Evolutionary conservation across 1,284 basidiomycete genomes (phyloP).

Genomic region (Taiwanofungus camphoratus): DNA sequence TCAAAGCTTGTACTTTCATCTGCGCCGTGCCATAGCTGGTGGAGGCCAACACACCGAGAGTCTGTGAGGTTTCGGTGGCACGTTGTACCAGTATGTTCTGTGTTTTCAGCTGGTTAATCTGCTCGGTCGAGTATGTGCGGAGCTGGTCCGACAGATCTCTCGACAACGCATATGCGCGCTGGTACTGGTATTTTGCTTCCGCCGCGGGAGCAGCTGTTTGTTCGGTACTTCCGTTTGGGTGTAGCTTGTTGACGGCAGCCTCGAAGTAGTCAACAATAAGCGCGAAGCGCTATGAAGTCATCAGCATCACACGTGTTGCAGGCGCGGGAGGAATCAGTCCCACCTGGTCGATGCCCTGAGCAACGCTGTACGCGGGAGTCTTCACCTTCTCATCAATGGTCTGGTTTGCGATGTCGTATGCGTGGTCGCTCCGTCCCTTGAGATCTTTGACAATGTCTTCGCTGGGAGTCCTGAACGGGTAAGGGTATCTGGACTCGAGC

Average conservation of each 20-base stretch:
- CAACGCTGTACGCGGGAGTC: slow-evolving; percentile 57
- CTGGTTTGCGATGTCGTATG: slow-evolving; percentile 53
- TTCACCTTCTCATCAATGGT: slow-evolving; percentile 60
- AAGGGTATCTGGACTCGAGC: slow-evolving; percentile 68
- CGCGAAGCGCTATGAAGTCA: slow-evolving; percentile 47
- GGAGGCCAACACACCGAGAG: slow-evolving; percentile 52
- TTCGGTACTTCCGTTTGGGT: slow-evolving; percentile 25
- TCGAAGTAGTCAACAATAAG: slow-evolving; percentile 71
- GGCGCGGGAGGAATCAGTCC: slow-evolving; percentile 23
- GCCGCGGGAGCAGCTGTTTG: slow-evolving; percentile 18
- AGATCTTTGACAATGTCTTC: slow-evolving; percentile 63
- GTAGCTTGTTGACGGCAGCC: slow-evolving; percentile 49
- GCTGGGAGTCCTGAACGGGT: slow-evolving; percentile 66
- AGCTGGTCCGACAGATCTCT: slow-evolving; percentile 56
- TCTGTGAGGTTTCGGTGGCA: slow-evolving; percentile 61
- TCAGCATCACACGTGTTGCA: slow-evolving; percentile 16
- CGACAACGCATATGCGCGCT: slow-evolving; percentile 63
- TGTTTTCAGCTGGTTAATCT: slow-evolving; percentile 63
- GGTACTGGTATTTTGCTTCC: slow-evolving; percentile 58
- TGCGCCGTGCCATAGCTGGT: slow-evolving; percentile 47
- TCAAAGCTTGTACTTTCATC: slow-evolving; percentile 42
- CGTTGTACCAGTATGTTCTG: slow-evolving; percentile 67
- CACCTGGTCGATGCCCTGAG: slow-evolving; percentile 69
- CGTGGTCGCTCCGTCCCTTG: slow-evolving; percentile 49
- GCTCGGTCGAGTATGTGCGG: slow-evolving; percentile 60